Percentiles rank a stretch among this genome's conserved stretches.
Conservation (phyloP, 1,139 yeast genomes). For the Scheffersomyces insectosa region DNA sequence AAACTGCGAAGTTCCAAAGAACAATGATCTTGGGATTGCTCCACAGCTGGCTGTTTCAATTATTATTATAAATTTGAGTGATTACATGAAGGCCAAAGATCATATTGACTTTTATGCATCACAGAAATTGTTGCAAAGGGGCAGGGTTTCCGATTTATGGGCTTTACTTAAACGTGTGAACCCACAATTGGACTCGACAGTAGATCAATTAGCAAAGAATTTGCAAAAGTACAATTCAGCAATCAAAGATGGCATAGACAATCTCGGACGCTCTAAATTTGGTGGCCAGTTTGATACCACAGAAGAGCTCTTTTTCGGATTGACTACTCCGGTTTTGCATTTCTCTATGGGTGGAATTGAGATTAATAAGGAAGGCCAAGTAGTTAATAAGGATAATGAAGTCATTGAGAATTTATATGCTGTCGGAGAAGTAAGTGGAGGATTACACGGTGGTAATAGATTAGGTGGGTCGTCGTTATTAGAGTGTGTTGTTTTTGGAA, state of each 20-base stretch:
- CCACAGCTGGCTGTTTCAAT: slow-evolving; percentile 21
- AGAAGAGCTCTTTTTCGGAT: slow-evolving; percentile 26
- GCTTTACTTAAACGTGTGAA: slow-evolving; percentile 10
- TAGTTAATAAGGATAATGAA: slow-evolving; percentile 17
- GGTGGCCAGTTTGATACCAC: slow-evolving; percentile 11
- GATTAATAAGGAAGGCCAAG: slow-evolving; percentile 28
- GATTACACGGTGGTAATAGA: slow-evolving; percentile 40
- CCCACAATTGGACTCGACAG: slow-evolving; percentile 14
- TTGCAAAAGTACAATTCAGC: slow-evolving; percentile 14
- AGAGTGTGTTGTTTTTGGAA: slow-evolving; percentile 43
- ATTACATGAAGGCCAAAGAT: slow-evolving; percentile 25
- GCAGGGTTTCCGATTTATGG: slow-evolving; percentile 21
- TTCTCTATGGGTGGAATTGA: slow-evolving; percentile 44
- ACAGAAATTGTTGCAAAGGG: slow-evolving; percentile 28
- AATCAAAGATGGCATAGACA: slow-evolving; percentile 14
- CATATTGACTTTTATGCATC: slow-evolving; percentile 34
- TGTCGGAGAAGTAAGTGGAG: slow-evolving; percentile 42
- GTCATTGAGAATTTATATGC: slow-evolving; percentile 30
- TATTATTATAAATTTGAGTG: slow-evolving; percentile 27
- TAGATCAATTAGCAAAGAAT: slow-evolving; percentile 10
- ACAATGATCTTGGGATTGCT: slow-evolving; percentile 10
- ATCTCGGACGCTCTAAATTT: slow-evolving; percentile 22
- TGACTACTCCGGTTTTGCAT: slow-evolving; percentile 41
- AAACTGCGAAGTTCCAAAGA: slow-evolving; percentile 19
- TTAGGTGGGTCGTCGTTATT: slow-evolving; percentile 40